These are phyloP conservation scores for Lipomyces sp. DNA, from an alignment of 805 yeast species.

Conservation along the genomic window DNA sequence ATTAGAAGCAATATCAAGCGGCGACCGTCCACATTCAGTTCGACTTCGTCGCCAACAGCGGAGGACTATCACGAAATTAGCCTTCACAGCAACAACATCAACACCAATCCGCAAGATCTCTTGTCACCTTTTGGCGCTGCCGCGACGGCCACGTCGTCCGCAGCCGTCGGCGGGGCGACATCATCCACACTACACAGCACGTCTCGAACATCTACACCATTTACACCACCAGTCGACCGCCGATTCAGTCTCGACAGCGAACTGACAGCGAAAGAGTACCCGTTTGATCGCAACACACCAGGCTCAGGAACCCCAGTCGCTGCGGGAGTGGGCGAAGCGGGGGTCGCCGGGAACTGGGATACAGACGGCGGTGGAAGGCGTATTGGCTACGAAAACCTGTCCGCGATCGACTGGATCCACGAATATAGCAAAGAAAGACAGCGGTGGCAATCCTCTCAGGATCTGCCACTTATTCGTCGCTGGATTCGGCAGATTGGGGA, in stretches of 20 bases:
- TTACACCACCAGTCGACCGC: slow-evolving; percentile 1
- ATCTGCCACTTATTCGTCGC: slow-evolving; percentile 29
- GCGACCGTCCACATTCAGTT: background rate
- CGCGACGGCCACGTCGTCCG: too few relatives aligned
- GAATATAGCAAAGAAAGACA: slow-evolving; percentile 36
- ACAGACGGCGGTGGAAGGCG: slow-evolving; percentile 9
- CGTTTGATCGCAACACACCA: background rate
- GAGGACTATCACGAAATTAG: background rate
- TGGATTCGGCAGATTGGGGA: slow-evolving; percentile 31
- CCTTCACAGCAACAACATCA: too few relatives aligned
- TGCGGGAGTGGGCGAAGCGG: too few relatives aligned
- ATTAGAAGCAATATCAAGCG: background rate
- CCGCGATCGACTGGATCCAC: slow-evolving; percentile 38
- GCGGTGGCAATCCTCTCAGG: slow-evolving; percentile 13
- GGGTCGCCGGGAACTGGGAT: slow-evolving; percentile 14
- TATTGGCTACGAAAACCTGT: slow-evolving; percentile 25
- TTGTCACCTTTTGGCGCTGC: too few relatives aligned
- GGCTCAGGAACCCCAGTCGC: too few relatives aligned
- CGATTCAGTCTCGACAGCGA: slow-evolving; percentile 19
- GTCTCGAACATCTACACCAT: background rate
- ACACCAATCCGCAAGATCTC: too few relatives aligned
- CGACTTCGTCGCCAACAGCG: background rate
- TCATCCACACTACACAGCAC: too few relatives aligned
- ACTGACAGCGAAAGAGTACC: slow-evolving; percentile 11
- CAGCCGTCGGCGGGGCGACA: too few relatives aligned